A percentile compares a stretch with the other conserved stretches of the same genome.
These are phyloP conservation scores for Fusarium buharicum DNA, from an alignment of 2,329 filamentous ascomycete species.

Conservation along the genomic window DNA sequence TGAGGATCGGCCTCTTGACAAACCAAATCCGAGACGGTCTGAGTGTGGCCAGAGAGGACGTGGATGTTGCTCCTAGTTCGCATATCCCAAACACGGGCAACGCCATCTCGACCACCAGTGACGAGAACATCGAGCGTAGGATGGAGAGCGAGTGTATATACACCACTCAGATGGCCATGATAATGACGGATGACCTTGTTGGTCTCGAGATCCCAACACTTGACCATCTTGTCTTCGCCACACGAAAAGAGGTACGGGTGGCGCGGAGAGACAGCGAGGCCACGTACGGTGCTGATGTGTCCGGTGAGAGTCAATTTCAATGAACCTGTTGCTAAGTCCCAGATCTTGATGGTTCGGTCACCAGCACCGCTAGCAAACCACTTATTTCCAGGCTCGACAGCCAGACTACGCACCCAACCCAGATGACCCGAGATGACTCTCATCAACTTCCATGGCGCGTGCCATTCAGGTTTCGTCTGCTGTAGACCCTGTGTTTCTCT, in stretches of 20 bases:
- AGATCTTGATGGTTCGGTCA: conserved; percentile 98
- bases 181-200: conserved; percentile 99
- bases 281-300: conserved; percentile 92
- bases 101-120: conserved; percentile 93
- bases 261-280: conserved; percentile 88
- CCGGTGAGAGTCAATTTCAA: conserved; percentile 88
- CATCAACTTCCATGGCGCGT: conserved; percentile 98
- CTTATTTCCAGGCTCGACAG: conserved; percentile 94
- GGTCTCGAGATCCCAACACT: conserved; percentile 99
- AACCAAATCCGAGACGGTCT: conserved; percentile 87
- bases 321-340: conserved; percentile 91
- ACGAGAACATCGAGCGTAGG: conserved; percentile 94
- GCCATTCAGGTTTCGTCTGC: conserved; percentile 86
- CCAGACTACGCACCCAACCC: conserved; percentile 90
- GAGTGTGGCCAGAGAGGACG: conserved; percentile 89
- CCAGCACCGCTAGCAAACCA: conserved; percentile 98
- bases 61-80: conserved; percentile 95
- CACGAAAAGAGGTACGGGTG: conserved; percentile 98
- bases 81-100: conserved; percentile 98
- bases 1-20: conserved; percentile 98
- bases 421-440: conserved; percentile 96
- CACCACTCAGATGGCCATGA: conserved; percentile 94
- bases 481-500: conserved; percentile 47
- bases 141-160: conserved; percentile 93
- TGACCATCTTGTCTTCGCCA: conserved; percentile 99